phyloP scores from a whole-genome alignment of 2,329 filamentous ascomycete species.

The Xylaria sp. region DNA sequence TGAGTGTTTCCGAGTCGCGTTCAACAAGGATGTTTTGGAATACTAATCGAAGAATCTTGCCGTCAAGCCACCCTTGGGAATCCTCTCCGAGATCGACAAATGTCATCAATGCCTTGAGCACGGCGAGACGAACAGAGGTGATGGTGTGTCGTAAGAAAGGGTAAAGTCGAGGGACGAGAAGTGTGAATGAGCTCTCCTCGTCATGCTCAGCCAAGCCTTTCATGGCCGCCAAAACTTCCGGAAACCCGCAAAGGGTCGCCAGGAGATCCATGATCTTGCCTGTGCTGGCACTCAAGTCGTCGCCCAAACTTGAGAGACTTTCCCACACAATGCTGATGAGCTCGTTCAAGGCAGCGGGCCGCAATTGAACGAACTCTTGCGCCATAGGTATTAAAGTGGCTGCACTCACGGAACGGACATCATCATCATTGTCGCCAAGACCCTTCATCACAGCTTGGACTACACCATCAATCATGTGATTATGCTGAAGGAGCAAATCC shows the following conservation, averaged over 20 bases:
- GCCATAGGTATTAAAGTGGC: slow-evolving; percentile 98
- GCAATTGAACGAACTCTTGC: slow-evolving; percentile 89
- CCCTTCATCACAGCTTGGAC: slow-evolving; percentile 95
- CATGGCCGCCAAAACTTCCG: slow-evolving; percentile 92
- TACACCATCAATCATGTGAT: slow-evolving; percentile 89
- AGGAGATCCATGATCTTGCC: slow-evolving; percentile 98
- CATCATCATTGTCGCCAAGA: slow-evolving; percentile 88
- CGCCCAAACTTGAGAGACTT: slow-evolving; percentile 94
- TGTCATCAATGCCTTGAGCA: slow-evolving; percentile 90
- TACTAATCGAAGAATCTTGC: slow-evolving; percentile 85
- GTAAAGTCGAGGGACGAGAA: slow-evolving; percentile 92
- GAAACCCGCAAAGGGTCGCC: slow-evolving; percentile 94
- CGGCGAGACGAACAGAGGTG: slow-evolving; percentile 91
- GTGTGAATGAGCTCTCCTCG: slow-evolving; percentile 87
- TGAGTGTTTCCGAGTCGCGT: slow-evolving; percentile 83
- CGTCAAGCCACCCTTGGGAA: slow-evolving; percentile 91
- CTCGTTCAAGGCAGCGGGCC: slow-evolving; percentile 78
- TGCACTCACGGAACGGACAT: slow-evolving; percentile 95
- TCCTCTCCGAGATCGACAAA: slow-evolving; percentile 89
- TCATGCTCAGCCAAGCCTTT: slow-evolving; percentile 86
- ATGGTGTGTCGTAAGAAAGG: slow-evolving; percentile 98
- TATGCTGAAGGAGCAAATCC: slow-evolving; percentile 86
- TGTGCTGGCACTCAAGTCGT: slow-evolving; percentile 96
- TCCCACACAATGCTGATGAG: slow-evolving; percentile 98
- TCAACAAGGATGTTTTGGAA: slow-evolving; percentile 98